Evolutionary conservation across 257 asterid species (phyloP).

Genomic region (Gentiana macrophylla): DNA sequence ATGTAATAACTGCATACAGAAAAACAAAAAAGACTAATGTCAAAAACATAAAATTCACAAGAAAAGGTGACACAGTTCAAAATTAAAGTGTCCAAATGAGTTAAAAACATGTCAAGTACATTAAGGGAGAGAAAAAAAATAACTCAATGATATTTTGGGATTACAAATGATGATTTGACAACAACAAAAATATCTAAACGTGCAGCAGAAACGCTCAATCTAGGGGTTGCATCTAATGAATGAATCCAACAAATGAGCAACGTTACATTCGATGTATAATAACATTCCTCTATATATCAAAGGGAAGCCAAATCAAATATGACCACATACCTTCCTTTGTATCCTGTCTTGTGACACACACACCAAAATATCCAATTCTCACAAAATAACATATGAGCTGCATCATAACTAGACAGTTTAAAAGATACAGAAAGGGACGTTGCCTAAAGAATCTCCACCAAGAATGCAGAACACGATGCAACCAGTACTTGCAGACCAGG

Average conservation of each 20-base stretch:
- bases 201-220: background rate
- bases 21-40: slow-evolving; percentile 3
- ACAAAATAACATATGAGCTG: background rate
- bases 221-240: background rate
- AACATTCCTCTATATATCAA: too few relatives aligned
- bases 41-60: background rate
- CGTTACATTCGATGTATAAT: too few relatives aligned
- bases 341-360: background rate
- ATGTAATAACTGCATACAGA: slow-evolving; percentile 62
- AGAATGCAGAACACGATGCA: too few relatives aligned
- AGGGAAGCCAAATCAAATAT: too few relatives aligned
- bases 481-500: too few relatives aligned
- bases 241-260: slow-evolving; percentile 1
- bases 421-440: too few relatives aligned
- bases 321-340: too few relatives aligned
- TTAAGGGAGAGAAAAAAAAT: background rate
- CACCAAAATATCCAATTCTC: background rate
- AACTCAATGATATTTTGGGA: background rate
- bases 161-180: too few relatives aligned
- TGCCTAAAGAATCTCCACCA: too few relatives aligned
- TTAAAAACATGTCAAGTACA: background rate
- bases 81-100: background rate
- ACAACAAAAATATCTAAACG: too few relatives aligned
- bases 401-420: too few relatives aligned
- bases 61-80: background rate